A percentile compares a stretch with the other conserved stretches of the same genome.
These are phyloP conservation scores for Ophioceras dolichostomum DNA, from an alignment of 2,329 filamentous ascomycete genomes.

Conservation along the genomic window DNA sequence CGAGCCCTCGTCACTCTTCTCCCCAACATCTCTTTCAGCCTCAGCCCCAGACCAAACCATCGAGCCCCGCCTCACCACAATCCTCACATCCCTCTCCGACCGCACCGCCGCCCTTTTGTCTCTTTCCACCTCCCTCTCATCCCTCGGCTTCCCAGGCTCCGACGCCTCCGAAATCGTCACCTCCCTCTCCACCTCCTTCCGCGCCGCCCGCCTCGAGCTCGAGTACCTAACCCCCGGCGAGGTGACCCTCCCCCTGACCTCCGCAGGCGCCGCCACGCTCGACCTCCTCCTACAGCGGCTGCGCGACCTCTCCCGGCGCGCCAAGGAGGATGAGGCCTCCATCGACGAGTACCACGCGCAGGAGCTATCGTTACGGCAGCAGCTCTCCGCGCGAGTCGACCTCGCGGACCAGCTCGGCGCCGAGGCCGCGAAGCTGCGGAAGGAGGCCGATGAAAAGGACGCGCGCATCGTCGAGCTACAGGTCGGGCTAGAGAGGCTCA, in stretches of 20 bases:
- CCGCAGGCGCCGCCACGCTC: conserved; percentile 41
- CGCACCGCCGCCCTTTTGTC: conserved; percentile 32
- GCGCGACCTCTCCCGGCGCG: conserved; percentile 31
- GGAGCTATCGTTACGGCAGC: conserved; percentile 41
- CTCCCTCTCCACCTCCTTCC: conserved; percentile 35
- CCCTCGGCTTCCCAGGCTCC: conserved; percentile 36
- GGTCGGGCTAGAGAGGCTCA: conserved; percentile 34
- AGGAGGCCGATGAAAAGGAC: conserved; percentile 17
- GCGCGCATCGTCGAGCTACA: conserved; percentile 33
- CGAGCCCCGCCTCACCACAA: conserved; percentile 26
- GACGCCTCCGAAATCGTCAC: conserved; percentile 36
- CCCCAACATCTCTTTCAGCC: too few species aligned
- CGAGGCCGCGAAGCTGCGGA: conserved; percentile 23
- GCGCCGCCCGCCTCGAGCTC: conserved; percentile 44
- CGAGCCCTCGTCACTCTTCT: conserved; percentile 10
- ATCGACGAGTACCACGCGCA: conserved; percentile 49
- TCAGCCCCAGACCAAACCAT: conserved; percentile 17
- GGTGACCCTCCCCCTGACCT: conserved; percentile 35
- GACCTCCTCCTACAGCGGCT: conserved; percentile 40
- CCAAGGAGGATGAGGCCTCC: conserved; percentile 34
- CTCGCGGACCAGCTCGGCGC: conserved; percentile 34
- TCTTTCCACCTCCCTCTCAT: conserved; percentile 30
- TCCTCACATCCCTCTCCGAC: conserved; percentile 34
- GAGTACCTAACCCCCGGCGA: conserved; percentile 51
- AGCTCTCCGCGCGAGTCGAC: conserved; percentile 39